phyloP scores from a whole-genome alignment of 1,284 basidiomycete species.

The Marasmius fiardii region DNA sequence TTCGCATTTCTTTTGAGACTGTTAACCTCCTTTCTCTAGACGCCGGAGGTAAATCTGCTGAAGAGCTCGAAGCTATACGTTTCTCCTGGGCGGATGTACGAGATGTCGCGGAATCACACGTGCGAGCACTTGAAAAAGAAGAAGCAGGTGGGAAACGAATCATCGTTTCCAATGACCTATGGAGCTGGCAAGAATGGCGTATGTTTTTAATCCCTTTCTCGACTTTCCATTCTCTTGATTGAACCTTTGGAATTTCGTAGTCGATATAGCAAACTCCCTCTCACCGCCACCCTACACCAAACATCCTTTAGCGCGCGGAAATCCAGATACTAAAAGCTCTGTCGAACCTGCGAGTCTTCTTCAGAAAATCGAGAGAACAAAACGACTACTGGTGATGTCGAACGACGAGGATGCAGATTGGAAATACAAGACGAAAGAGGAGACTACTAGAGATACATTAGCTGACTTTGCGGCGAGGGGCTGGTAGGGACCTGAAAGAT shows the following conservation, averaged over 20 bases:
- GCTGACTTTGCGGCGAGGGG: slow-evolving; percentile 37
- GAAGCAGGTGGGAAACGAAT: slow-evolving; percentile 52
- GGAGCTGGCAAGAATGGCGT: slow-evolving; percentile 30
- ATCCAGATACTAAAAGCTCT: slow-evolving; percentile 26
- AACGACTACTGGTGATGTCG: slow-evolving; percentile 38
- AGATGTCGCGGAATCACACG: slow-evolving; percentile 52
- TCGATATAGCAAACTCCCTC: slow-evolving; percentile 27
- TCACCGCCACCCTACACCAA: slow-evolving; percentile 22
- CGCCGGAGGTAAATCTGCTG: slow-evolving; percentile 12
- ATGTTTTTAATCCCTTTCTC: too few species aligned
- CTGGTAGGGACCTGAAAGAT: too few species aligned
- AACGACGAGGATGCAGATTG: neutral
- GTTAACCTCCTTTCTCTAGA: neutral
- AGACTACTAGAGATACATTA: slow-evolving; percentile 38
- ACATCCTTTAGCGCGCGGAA: slow-evolving; percentile 24
- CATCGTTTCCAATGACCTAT: slow-evolving; percentile 28
- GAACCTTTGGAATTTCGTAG: too few species aligned
- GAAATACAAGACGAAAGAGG: slow-evolving; percentile 37
- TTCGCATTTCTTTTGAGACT: neutral
- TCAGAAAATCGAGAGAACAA: slow-evolving; percentile 33
- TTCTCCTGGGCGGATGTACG: slow-evolving; percentile 52
- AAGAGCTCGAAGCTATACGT: slow-evolving; percentile 10
- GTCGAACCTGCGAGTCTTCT: slow-evolving; percentile 22
- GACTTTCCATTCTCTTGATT: neutral
- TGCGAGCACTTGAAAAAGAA: slow-evolving; percentile 40